These are phyloP conservation scores for Prasinococcaceae sp. DNA, from an alignment of 139 green algal species.

Conservation along the genomic window DNA sequence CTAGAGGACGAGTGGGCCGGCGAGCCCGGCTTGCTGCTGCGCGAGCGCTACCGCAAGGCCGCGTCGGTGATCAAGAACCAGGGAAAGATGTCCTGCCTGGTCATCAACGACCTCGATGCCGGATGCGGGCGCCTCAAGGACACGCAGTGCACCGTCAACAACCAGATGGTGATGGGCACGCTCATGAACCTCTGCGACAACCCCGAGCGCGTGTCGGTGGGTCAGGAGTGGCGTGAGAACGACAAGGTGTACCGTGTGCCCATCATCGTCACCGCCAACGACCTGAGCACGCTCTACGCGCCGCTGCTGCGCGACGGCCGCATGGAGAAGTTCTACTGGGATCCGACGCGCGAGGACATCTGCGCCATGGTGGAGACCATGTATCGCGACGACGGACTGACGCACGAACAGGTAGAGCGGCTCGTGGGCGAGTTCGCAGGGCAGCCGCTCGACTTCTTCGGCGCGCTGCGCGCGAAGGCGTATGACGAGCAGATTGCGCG, in stretches of 20 bases:
- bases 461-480: conserved; percentile 20
- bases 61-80: conserved; percentile 22
- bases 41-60: conserved; percentile 31
- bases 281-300: conserved; percentile 69
- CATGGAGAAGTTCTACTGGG: conserved; percentile 43
- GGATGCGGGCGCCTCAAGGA: conserved; percentile 17
- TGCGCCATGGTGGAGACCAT: conserved; percentile 51
- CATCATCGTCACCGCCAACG: conserved; percentile 36
- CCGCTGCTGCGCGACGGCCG: conserved; percentile 75
- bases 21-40: conserved; percentile 26
- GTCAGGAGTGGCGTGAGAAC: conserved; percentile 17
- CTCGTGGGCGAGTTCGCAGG: conserved; percentile 54
- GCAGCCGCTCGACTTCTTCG: conserved; percentile 56
- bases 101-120: conserved; percentile 36
- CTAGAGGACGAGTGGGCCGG: conserved; percentile 32
- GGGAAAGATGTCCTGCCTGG: conserved; percentile 24
- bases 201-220: conserved; percentile 18
- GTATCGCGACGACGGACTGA: conserved; percentile 63
- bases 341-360: conserved; percentile 60
- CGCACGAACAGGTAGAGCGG: conserved; percentile 41
- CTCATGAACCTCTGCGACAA: conserved; percentile 35
- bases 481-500: conserved; percentile 26
- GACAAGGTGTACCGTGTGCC: conserved; percentile 15
- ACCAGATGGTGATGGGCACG: conserved; percentile 32
- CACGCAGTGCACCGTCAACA: conserved; percentile 32